A percentile compares a stretch with the other conserved stretches of the same genome.
Evolutionary conservation across 208 protist species (phyloP).

Genomic region (Vickermania ingenoplastis): DNA sequence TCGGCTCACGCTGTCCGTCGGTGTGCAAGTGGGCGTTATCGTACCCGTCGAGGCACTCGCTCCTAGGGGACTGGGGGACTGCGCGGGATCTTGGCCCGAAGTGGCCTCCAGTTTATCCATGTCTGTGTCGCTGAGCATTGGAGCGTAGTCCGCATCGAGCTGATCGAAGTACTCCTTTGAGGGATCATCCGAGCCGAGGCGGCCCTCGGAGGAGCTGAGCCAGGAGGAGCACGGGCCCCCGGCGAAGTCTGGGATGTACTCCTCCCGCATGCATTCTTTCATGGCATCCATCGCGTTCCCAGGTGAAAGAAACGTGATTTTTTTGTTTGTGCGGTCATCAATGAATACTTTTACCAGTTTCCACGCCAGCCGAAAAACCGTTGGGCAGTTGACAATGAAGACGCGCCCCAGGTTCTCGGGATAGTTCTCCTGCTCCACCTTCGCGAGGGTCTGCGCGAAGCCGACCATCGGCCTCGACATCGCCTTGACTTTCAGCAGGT

Average conservation of each 20-base stretch:
- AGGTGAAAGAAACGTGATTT: conserved; percentile 53
- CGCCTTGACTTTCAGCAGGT: conserved; percentile 47
- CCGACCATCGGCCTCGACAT: conserved; percentile 66
- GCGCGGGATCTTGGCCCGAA: conserved; percentile 9
- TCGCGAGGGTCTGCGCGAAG: conserved; percentile 65
- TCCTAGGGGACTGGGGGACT: neutral
- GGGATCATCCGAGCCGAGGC: conserved; percentile 49
- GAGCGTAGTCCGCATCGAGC: neutral
- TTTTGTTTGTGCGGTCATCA: conserved; percentile 71
- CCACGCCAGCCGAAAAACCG: conserved; percentile 64
- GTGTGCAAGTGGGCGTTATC: neutral
- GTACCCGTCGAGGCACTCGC: neutral
- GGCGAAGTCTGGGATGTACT: conserved; percentile 69
- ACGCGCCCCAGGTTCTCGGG: conserved; percentile 66
- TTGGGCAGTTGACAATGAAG: conserved; percentile 75
- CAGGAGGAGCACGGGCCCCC: conserved; percentile 60
- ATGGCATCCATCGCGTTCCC: conserved; percentile 37
- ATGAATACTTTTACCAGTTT: conserved; percentile 76
- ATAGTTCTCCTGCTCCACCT: conserved; percentile 82
- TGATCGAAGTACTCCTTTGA: conserved; percentile 21
- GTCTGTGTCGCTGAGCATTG: neutral
- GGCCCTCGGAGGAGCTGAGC: conserved; percentile 42
- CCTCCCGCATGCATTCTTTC: conserved; percentile 45
- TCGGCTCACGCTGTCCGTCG: no score
- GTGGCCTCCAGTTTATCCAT: conserved; percentile 6